A percentile compares a stretch with the other conserved stretches of the same genome.
phyloP scores from a whole-genome alignment of 2,329 filamentous ascomycete genomes.

The Ophiostoma tasmaniense region DNA sequence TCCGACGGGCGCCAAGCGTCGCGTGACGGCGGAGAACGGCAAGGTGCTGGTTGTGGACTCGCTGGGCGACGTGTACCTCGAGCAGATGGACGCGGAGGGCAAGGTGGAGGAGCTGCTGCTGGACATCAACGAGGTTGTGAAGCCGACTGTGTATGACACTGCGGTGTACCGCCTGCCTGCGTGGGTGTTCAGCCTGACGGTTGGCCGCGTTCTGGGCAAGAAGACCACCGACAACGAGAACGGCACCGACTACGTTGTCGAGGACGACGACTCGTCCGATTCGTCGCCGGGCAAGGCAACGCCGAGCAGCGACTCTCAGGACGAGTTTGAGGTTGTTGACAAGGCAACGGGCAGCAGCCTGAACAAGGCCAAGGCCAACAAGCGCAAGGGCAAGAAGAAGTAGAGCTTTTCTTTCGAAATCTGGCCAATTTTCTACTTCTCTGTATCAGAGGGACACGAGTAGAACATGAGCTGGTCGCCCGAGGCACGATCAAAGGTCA shows the following conservation, averaged over 20 bases:
- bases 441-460: not conserved
- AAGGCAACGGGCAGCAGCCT: constrained; percentile 38
- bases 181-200: constrained; percentile 55
- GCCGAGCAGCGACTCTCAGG: constrained; percentile 48
- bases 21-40: constrained; percentile 87
- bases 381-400: constrained; percentile 48
- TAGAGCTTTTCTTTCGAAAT: constrained; percentile 23
- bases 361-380: constrained; percentile 38
- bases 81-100: constrained; percentile 83
- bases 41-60: constrained; percentile 92
- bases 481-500: not conserved
- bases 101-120: constrained; percentile 74
- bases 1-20: constrained; percentile 70
- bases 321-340: constrained; percentile 55
- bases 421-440: not conserved
- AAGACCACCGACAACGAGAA: constrained; percentile 28
- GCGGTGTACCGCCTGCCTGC: constrained; percentile 70
- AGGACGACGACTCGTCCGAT: constrained; percentile 29
- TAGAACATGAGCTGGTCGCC: not conserved
- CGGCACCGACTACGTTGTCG: constrained; percentile 29
- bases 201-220: constrained; percentile 42
- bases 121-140: constrained; percentile 75
- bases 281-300: constrained; percentile 44
- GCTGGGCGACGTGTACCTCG: constrained; percentile 86
- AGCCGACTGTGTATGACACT: constrained; percentile 73